These are phyloP conservation scores for Niebla homalea DNA, from an alignment of 495 filamentous ascomycete genomes.

Conservation along the genomic window DNA sequence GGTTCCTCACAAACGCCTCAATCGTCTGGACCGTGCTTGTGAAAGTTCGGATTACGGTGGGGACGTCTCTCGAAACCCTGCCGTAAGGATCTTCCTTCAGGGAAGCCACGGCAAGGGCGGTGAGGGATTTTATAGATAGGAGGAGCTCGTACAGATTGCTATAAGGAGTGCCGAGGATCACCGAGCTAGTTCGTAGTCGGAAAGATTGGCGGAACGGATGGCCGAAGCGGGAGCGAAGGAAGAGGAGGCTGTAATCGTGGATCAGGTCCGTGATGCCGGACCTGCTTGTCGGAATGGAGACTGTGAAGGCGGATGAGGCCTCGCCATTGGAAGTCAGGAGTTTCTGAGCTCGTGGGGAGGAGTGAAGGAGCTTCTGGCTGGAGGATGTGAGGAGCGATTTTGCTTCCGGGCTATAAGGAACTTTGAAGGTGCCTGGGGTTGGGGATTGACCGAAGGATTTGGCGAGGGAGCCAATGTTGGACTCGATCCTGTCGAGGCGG, in stretches of 20 bases:
- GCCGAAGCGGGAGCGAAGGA: constrained; percentile 47
- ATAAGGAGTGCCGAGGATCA: constrained; percentile 57
- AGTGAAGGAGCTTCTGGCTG: neutral
- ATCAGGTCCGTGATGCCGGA: constrained; percentile 20
- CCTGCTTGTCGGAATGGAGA: constrained; percentile 20
- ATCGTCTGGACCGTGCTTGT: constrained; percentile 51
- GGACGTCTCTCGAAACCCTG: constrained; percentile 67
- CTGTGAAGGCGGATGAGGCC: constrained; percentile 21
- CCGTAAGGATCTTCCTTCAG: constrained; percentile 78
- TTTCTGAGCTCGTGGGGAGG: constrained; percentile 11
- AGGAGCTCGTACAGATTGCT: constrained; percentile 50
- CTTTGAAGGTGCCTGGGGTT: constrained; percentile 5
- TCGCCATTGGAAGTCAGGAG: constrained; percentile 33
- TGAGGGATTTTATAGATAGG: constrained; percentile 58
- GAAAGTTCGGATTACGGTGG: constrained; percentile 55
- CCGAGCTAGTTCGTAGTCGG: constrained; percentile 40
- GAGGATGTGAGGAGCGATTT: neutral
- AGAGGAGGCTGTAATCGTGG: constrained; percentile 18
- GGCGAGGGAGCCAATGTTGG: constrained; percentile 39
- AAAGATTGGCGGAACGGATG: constrained; percentile 59
- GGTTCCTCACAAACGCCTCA: constrained; percentile 47
- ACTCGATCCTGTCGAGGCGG: constrained; percentile 36
- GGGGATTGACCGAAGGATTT: constrained; percentile 47
- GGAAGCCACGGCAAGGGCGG: constrained; percentile 53
- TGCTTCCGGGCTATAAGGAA: constrained; percentile 3